phyloP scores from a whole-genome alignment of 1,284 basidiomycete genomes.

The Ceratobasidium sp. region DNA sequence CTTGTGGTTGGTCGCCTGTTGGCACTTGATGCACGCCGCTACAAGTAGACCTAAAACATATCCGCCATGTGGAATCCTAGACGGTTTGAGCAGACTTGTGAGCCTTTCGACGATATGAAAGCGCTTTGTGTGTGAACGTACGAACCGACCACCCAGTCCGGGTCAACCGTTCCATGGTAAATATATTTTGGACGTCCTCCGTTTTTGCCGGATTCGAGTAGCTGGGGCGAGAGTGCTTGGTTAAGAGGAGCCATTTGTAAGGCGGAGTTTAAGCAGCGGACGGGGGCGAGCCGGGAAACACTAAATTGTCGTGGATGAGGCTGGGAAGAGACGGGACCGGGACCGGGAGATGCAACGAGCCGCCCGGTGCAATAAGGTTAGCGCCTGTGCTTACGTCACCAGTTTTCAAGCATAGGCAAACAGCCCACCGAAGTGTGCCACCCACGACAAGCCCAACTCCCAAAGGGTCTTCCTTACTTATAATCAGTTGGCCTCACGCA shows the following conservation, averaged over 20 bases:
- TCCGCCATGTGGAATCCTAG: slow-evolving; percentile 53
- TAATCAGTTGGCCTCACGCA: too few relatives aligned
- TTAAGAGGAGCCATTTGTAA: slow-evolving; percentile 20
- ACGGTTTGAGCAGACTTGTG: neutral
- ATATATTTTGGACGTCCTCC: slow-evolving; percentile 17
- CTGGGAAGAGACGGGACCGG: too few relatives aligned
- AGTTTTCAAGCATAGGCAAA: too few relatives aligned
- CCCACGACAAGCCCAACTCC: too few relatives aligned
- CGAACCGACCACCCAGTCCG: slow-evolving; percentile 40
- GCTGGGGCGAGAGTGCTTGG: slow-evolving; percentile 20
- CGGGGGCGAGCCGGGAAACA: too few relatives aligned
- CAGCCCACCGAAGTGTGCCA: too few relatives aligned
- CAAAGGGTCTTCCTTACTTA: too few relatives aligned
- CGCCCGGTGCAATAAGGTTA: too few relatives aligned
- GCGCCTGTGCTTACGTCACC: too few relatives aligned
- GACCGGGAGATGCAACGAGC: too few relatives aligned
- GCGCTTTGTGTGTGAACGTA: neutral
- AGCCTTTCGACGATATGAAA: neutral
- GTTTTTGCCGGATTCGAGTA: slow-evolving; percentile 9
- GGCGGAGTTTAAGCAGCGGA: too few relatives aligned
- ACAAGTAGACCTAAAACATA: slow-evolving; percentile 64
- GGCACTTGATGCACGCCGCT: slow-evolving; percentile 61
- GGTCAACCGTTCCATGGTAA: slow-evolving; percentile 18
- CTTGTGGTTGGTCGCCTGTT: slow-evolving; percentile 57
- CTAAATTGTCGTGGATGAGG: too few relatives aligned